Evolutionary conservation across 2,329 filamentous ascomycete genomes (phyloP), one percentile per base, ranked within the genome.

Genomic region (Alternaria rosae): DNA sequence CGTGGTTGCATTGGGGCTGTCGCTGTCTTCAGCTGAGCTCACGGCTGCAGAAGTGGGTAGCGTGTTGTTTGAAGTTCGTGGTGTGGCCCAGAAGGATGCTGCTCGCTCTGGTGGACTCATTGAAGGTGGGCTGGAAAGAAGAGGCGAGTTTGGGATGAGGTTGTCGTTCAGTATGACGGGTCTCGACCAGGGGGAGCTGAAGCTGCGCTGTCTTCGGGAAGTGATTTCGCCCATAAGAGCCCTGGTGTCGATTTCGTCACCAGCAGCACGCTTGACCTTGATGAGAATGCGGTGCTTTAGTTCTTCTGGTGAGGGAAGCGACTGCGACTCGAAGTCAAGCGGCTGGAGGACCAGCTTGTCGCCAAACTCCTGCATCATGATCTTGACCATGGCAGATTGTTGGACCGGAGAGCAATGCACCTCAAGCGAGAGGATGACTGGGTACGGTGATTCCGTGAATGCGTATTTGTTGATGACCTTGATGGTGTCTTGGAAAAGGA

Each of bases 391-490:
- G 45, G 88, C 86, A 20, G 88, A 84, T 78, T 99, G 95, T 76
- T 98, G 95, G 12, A 89, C 84, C 2, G 89, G 82, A 69, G 88
- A 92, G 85, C 95, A 98, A 77, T 98, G 95, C 5, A 98, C 94
- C 78, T 99, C 95, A 13, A 99, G 89, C 1, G 95, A 98, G 65
- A 99, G 89, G 83, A 95, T 97, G 15, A 99, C 85, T 1, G 95
- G 95, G 70, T 94, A 97, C 21, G 87, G 87, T n/a, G 92, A 93
- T 59, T 91, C 90, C 67, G 89, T 85, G 74, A 99, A 99, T 2
- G 95, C 95, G 76, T 97, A 97, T 77, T 94, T 94, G 79, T 94
- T 92, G 78, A 99, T 95, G 53, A 94, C 93, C 25, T 90, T 91
- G 81, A 99, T 93, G 66, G 94, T 94, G 78, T 98, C 94, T 47